Evolutionary conservation across 352 stramenopile genomes (phyloP).

Genomic region (Globisporangium mamillatum): DNA sequence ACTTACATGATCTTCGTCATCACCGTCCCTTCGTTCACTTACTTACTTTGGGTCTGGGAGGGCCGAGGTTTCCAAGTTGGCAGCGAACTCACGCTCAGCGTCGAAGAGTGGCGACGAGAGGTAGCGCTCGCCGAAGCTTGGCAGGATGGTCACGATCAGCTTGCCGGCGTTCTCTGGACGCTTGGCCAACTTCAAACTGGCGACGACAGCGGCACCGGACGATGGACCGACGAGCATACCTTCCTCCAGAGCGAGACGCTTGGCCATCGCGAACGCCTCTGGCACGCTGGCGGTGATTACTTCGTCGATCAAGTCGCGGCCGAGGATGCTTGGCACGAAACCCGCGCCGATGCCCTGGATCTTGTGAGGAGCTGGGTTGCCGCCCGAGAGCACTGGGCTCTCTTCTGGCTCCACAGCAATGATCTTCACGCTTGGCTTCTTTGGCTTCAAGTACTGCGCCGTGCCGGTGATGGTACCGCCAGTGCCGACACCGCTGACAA

Average conservation of each 20-base stretch:
- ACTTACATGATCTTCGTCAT: conserved; percentile 4
- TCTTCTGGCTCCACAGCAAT: conserved; percentile 84
- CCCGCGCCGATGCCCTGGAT: conserved; percentile 86
- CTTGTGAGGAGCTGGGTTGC: conserved; percentile 79
- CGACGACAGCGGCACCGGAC: conserved; percentile 82
- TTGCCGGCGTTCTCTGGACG: conserved; percentile 84
- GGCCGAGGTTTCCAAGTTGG: conserved; percentile 54
- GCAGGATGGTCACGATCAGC: conserved; percentile 88
- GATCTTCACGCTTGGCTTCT: conserved; percentile 81
- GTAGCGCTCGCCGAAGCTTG: conserved; percentile 89
- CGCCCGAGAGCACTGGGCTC: conserved; percentile 78
- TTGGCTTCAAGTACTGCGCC: conserved; percentile 83
- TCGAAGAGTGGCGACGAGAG: conserved; percentile 81
- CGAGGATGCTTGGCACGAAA: conserved; percentile 80
- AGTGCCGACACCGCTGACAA: conserved; percentile 87
- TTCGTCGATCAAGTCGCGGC: conserved; percentile 85
- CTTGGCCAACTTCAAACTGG: conserved; percentile 76
- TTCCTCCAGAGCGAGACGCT: conserved; percentile 81
- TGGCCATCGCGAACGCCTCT: conserved; percentile 84
- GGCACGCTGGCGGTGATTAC: conserved; percentile 81
- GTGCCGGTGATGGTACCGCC: conserved; percentile 87
- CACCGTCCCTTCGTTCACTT: background rate
- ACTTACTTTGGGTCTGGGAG: conserved; percentile 25
- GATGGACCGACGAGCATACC: conserved; percentile 86
- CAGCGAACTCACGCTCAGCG: conserved; percentile 70